Evolutionary conservation across 73 alveolate species (phyloP).

Genomic region (Symbiodinium pilosum): DNA sequence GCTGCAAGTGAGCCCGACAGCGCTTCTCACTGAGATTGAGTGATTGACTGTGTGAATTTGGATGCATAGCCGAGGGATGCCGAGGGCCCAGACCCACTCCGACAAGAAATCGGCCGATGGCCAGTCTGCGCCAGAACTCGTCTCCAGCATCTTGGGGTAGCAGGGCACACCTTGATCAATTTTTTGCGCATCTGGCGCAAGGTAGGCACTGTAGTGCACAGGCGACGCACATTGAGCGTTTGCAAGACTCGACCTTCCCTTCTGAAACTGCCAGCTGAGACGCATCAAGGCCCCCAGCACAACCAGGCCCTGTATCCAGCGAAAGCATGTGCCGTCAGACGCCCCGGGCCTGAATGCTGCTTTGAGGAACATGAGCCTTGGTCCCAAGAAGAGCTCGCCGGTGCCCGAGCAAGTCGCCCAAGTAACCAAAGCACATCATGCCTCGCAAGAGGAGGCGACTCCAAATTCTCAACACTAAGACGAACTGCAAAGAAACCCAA

Average conservation of each 20-base stretch:
- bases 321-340: neutral
- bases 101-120: conserved; percentile 31
- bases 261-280: neutral
- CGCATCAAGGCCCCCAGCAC: conserved; percentile 51
- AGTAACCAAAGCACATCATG: conserved; percentile 39
- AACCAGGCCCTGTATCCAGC: conserved; percentile 7
- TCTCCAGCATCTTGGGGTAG: conserved; percentile 36
- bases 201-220: too few species aligned
- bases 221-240: neutral
- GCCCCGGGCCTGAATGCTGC: neutral
- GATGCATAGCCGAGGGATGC: neutral
- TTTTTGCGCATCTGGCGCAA: too few species aligned
- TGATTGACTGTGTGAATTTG: neutral
- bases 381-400: conserved; percentile 38
- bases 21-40: too few species aligned
- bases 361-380: neutral
- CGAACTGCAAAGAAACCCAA: too few species aligned
- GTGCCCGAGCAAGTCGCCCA: conserved; percentile 50
- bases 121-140: conserved; percentile 20
- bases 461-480: too few species aligned
- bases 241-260: neutral
- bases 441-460: neutral
- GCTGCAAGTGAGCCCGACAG: neutral
- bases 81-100: conserved; percentile 39
- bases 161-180: conserved; percentile 18